These are phyloP conservation scores for Escallonia herrerae DNA, from an alignment of 129 eudicot genomes.

Conservation along the genomic window DNA sequence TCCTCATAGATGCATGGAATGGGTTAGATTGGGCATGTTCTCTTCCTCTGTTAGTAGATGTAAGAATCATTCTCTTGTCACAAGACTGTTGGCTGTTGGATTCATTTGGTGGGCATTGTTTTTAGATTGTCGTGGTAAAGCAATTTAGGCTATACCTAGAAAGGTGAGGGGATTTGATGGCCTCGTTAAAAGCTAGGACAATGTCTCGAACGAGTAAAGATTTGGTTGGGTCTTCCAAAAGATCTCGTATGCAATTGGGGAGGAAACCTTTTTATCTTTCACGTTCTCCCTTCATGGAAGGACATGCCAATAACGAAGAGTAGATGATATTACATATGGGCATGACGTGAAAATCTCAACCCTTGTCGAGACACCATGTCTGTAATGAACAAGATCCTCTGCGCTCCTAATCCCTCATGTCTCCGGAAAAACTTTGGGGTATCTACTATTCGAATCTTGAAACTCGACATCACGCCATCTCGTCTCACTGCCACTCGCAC, in stretches of 20 bases:
- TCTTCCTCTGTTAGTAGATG: background rate
- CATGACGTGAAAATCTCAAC: too few relatives aligned
- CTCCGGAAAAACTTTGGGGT: too few relatives aligned
- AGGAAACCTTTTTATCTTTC: background rate
- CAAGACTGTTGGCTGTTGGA: background rate
- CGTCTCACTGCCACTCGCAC: too few relatives aligned
- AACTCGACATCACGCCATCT: too few relatives aligned
- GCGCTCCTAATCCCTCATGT: too few relatives aligned
- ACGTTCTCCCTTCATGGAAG: background rate
- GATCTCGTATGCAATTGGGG: background rate
- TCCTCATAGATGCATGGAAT: background rate
- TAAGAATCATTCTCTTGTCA: background rate
- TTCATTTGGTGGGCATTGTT: background rate
- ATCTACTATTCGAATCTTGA: too few relatives aligned
- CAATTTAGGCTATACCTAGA: background rate
- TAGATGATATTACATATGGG: background rate
- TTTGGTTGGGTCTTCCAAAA: background rate
- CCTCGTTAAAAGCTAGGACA: background rate
- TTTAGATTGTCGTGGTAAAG: background rate
- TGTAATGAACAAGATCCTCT: too few relatives aligned
- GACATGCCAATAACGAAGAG: background rate
- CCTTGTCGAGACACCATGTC: too few relatives aligned
- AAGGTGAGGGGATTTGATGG: background rate
- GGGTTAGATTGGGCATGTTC: background rate
- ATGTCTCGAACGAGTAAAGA: background rate